phyloP scores from a whole-genome alignment of 2,329 filamentous ascomycete species.

The Ophiostoma himal-ulmi region DNA sequence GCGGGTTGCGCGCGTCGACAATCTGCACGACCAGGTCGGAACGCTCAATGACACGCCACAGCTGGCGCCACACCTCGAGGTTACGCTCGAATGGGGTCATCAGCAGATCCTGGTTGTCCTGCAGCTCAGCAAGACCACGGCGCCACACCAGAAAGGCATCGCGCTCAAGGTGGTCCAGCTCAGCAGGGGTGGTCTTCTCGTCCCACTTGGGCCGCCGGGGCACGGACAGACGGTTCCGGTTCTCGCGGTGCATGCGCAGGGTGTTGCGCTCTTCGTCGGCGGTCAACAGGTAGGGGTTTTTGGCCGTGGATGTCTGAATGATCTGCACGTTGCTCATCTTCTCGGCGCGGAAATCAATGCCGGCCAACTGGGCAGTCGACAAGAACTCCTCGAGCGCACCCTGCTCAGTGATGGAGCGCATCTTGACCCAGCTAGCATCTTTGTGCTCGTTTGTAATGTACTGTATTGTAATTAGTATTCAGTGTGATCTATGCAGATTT shows the following conservation, averaged over 20 bases:
- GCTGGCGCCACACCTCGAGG: constrained; percentile 91
- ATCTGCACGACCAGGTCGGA: constrained; percentile 96
- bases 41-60: constrained; percentile 96
- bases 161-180: constrained; percentile 74
- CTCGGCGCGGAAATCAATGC: constrained; percentile 96
- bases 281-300: constrained; percentile 88
- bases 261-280: constrained; percentile 74
- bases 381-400: constrained; percentile 94
- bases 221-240: constrained; percentile 75
- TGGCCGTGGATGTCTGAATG: constrained; percentile 82
- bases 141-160: constrained; percentile 83
- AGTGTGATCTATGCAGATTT: background rate
- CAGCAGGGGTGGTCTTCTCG: constrained; percentile 69
- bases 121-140: constrained; percentile 80
- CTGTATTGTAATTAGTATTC: constrained; percentile 32
- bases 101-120: constrained; percentile 87
- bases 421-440: constrained; percentile 96
- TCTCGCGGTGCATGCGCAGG: constrained; percentile 74
- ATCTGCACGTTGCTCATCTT: constrained; percentile 99
- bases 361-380: constrained; percentile 91
- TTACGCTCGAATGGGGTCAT: constrained; percentile 99
- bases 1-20: constrained; percentile 90
- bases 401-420: constrained; percentile 98
- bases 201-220: constrained; percentile 89
- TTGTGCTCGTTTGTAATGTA: constrained; percentile 89